A percentile compares a stretch with the other conserved stretches of the same genome.
phyloP scores from a whole-genome alignment of 2,329 filamentous ascomycete species.

The Thielaviopsis ethacetica region DNA sequence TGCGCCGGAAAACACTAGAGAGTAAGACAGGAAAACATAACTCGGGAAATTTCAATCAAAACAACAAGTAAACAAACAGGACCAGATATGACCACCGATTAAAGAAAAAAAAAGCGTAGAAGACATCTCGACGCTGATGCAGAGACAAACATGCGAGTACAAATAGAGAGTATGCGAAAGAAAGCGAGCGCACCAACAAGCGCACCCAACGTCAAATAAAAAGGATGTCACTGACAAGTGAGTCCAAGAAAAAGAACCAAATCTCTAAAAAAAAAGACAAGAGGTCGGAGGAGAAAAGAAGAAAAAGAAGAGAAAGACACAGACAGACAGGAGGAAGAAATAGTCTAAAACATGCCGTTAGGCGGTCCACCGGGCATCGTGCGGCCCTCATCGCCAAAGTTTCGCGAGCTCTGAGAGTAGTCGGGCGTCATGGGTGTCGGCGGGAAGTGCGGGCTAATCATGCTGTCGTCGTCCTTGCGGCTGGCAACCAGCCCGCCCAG shows the following conservation, averaged over 20 bases:
- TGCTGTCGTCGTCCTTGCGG: slow-evolving; percentile 5
- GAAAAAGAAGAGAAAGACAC: not conserved
- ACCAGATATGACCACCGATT: too few species aligned
- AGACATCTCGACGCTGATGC: too few species aligned
- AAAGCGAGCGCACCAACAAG: too few species aligned
- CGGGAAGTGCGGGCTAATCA: slow-evolving; percentile 7
- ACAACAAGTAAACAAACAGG: too few species aligned
- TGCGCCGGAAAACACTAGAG: slow-evolving; percentile 2
- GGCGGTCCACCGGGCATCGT: slow-evolving; percentile 6
- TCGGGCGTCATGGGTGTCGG: slow-evolving; percentile 4
- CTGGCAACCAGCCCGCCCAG: slow-evolving; percentile 18
- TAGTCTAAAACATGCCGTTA: slow-evolving; percentile 8
- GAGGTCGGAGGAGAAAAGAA: not conserved
- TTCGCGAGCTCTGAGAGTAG: not conserved
- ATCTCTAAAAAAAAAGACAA: not conserved
- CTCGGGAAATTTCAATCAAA: too few species aligned
- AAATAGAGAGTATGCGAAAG: too few species aligned
- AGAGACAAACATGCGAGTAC: not conserved
- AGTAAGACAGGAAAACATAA: not conserved
- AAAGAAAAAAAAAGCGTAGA: too few species aligned
- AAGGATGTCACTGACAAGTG: too few species aligned
- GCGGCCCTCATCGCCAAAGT: slow-evolving; percentile 4
- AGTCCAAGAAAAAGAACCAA: too few species aligned
- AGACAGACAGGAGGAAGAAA: not conserved
- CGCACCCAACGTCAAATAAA: too few species aligned